phyloP scores from a whole-genome alignment of 2,329 filamentous ascomycete genomes.

The Diaporthe helianthi region DNA sequence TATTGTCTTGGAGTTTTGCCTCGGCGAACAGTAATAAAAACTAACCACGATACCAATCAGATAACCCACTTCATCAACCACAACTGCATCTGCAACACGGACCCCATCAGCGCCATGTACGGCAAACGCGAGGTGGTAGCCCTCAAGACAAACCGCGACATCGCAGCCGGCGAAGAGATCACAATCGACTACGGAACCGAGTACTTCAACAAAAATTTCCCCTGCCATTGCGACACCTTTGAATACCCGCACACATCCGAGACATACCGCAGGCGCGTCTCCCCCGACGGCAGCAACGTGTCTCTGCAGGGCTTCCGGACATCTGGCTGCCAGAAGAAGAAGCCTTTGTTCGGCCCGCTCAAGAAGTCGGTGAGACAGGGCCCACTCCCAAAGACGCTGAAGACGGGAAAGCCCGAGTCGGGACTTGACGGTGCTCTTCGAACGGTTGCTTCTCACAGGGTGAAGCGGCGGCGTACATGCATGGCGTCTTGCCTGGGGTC shows the following conservation, averaged over 20 bases:
- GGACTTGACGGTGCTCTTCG: too few species aligned
- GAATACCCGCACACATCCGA: constrained; percentile 4
- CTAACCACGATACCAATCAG: not conserved
- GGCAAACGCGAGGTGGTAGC: constrained; percentile 8
- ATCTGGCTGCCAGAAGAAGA: not conserved
- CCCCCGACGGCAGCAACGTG: not conserved
- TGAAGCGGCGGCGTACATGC: not conserved
- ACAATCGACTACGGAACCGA: constrained; percentile 2
- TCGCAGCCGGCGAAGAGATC: constrained; percentile 12
- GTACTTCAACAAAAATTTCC: not conserved
- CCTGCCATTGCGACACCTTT: constrained; percentile 12
- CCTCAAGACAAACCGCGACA: constrained; percentile 8
- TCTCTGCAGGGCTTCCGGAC: not conserved
- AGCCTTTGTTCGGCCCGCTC: not conserved
- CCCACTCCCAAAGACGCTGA: too few species aligned
- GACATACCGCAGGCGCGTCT: not conserved
- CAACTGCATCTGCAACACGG: constrained; percentile 18
- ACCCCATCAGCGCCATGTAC: not conserved
- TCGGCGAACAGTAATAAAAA: not conserved
- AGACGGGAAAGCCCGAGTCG: too few species aligned
- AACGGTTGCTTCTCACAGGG: not conserved
- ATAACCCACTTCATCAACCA: constrained; percentile 19
- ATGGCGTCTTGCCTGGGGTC: too few species aligned
- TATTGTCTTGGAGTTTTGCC: too few species aligned
- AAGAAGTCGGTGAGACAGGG: not conserved